Evolutionary conservation across 2,329 filamentous ascomycete species (phyloP).

Genomic region (Claviceps cyperi): DNA sequence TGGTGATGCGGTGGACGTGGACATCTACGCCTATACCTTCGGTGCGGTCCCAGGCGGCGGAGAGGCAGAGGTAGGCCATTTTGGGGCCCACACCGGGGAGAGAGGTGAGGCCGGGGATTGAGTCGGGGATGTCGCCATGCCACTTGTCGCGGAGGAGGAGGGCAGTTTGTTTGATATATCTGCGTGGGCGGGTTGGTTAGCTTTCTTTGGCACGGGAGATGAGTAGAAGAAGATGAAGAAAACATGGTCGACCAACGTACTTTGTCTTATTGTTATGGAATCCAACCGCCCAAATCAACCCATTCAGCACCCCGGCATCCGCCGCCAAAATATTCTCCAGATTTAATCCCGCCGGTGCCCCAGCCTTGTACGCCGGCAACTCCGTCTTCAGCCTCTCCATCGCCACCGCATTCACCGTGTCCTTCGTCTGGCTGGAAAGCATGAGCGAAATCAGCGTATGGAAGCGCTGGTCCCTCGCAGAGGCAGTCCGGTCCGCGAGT

Average conservation of each 20-base stretch:
- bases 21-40: conserved; percentile 86
- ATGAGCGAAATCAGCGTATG: conserved; percentile 81
- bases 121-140: conserved; percentile 64
- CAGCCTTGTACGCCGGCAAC: conserved; percentile 38
- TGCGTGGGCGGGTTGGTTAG: conserved; percentile 8
- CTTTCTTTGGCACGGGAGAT: not conserved
- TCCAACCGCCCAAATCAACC: conserved; percentile 69
- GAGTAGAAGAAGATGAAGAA: not conserved
- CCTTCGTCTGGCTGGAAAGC: conserved; percentile 86
- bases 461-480: conserved; percentile 50
- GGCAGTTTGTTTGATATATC: conserved; percentile 59
- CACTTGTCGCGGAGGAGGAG: conserved; percentile 57
- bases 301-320: conserved; percentile 48
- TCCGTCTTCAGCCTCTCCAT: conserved; percentile 68
- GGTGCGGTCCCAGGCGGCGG: conserved; percentile 48
- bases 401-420: conserved; percentile 73
- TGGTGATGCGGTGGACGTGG: conserved; percentile 88
- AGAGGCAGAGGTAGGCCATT: conserved; percentile 84
- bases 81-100: conserved; percentile 86
- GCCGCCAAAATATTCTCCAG: conserved; percentile 66
- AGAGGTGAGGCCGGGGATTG: conserved; percentile 57
- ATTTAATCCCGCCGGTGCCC: conserved; percentile 42
- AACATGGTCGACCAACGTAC: conserved; percentile 9
- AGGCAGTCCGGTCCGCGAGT: conserved; percentile 41
- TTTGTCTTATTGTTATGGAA: conserved; percentile 94